Percentiles rank a stretch among this genome's conserved stretches.
Conservation (phyloP, 805 yeast genomes). For the Saturnispora ahearnii region DNA sequence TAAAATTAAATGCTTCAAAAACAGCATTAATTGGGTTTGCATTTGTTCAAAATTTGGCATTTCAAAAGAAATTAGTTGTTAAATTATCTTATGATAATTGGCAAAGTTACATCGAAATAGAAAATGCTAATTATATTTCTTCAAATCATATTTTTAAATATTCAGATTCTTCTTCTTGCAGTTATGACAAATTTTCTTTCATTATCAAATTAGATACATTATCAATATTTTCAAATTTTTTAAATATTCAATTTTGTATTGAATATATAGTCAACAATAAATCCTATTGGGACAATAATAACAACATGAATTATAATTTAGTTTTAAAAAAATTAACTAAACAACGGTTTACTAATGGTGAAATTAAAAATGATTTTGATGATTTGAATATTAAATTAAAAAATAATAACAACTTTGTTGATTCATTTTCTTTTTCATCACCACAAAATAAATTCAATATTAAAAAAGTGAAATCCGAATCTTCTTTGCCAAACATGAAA, state of each 20-base stretch:
- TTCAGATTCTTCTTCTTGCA: constrained; percentile 21
- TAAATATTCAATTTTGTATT: constrained; percentile 33
- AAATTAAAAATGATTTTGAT: constrained; percentile 21
- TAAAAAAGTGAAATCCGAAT: constrained; percentile 26
- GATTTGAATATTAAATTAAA: constrained; percentile 25
- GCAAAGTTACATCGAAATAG: constrained; percentile 28
- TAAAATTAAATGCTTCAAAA: constrained; percentile 33
- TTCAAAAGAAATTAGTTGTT: constrained; percentile 33
- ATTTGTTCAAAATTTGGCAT: constrained; percentile 31
- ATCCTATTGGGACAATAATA: constrained; percentile 35
- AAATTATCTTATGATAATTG: constrained; percentile 44
- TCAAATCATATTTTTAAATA: constrained; percentile 34
- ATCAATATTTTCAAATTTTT: constrained; percentile 15
- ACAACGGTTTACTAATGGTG: constrained; percentile 27
- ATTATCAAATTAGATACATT: constrained; percentile 34
- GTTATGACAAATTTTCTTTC: constrained; percentile 40
- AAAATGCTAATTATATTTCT: constrained; percentile 28
- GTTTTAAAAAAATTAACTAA: constrained; percentile 22
- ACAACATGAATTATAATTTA: constrained; percentile 30
- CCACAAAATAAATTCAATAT: constrained; percentile 17
- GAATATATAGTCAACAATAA: constrained; percentile 28
- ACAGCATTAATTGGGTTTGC: constrained; percentile 34
- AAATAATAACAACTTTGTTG: constrained; percentile 24
- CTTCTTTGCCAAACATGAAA: constrained; percentile 18
- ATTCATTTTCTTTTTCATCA: constrained; percentile 14